A percentile compares a stretch with the other conserved stretches of the same genome.
Conservation (phyloP, 305 asterid genomes). For the Fraxinus paxiana region DNA sequence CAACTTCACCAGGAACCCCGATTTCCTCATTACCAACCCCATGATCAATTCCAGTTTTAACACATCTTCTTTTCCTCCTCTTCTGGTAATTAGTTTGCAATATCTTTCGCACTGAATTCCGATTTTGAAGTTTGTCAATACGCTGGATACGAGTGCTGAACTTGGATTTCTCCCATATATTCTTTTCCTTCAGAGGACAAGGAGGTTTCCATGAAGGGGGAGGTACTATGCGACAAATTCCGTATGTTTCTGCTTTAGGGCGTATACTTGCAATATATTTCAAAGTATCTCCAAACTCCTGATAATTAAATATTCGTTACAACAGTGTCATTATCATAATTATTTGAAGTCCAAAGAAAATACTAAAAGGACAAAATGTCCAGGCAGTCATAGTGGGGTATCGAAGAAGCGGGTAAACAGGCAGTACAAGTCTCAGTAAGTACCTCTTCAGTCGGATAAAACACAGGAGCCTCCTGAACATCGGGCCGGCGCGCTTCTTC, state of each 20-base stretch:
- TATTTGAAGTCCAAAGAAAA: conserved; percentile 9
- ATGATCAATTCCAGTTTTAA: conserved; percentile 41
- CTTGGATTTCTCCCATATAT: conserved; percentile 53
- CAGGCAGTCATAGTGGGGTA: conserved; percentile 13
- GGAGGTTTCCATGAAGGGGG: conserved; percentile 89
- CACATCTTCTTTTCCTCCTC: conserved; percentile 53
- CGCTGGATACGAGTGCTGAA: conserved; percentile 71
- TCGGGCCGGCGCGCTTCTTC: conserved; percentile 70
- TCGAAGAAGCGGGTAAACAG: conserved; percentile 20
- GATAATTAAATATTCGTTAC: conserved; percentile 19
- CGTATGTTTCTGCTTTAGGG: conserved; percentile 64
- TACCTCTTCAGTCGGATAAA: conserved; percentile 87
- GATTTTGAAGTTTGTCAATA: conserved; percentile 77
- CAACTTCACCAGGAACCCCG: conserved; percentile 38
- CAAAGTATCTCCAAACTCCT: conserved; percentile 81
- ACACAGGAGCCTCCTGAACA: conserved; percentile 73
- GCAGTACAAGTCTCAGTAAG: conserved; percentile 16
- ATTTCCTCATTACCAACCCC: conserved; percentile 38
- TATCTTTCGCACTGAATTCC: conserved; percentile 55
- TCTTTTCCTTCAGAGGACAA: conserved; percentile 57
- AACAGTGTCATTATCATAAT: conserved; percentile 11
- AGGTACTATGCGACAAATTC: conserved; percentile 84
- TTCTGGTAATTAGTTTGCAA: conserved; percentile 46
- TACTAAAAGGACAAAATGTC: conserved; percentile 15
- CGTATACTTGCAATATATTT: conserved; percentile 71